phyloP scores from a whole-genome alignment of 108 stramenopile genomes.

The Nitzschia sp. region DNA sequence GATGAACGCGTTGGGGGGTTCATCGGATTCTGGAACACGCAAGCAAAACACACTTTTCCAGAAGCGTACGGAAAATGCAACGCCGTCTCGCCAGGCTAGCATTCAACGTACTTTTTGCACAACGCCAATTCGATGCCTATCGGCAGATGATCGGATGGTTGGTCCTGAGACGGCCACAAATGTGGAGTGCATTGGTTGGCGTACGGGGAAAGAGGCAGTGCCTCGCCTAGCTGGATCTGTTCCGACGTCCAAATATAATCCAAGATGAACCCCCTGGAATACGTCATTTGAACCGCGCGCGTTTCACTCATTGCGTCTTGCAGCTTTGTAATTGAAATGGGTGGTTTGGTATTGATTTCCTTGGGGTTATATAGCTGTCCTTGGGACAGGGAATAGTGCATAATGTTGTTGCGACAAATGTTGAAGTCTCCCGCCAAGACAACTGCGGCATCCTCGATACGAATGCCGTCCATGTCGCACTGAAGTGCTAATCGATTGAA shows the following conservation, averaged over 20 bases:
- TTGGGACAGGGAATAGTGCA: conserved; percentile 29
- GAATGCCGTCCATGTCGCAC: conserved; percentile 15
- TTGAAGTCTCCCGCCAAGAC: conserved; percentile 53
- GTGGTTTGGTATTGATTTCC: conserved; percentile 3
- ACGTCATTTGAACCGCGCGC: conserved; percentile 18
- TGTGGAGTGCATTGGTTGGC: conserved; percentile 8
- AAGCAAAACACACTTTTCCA: conserved; percentile 25
- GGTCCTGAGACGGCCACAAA: conserved; percentile 39
- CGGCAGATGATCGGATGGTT: conserved; percentile 53
- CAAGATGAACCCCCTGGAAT: conserved; percentile 25
- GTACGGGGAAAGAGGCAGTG: conserved; percentile 16
- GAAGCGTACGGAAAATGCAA: conserved; percentile 23
- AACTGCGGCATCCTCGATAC: conserved; percentile 21
- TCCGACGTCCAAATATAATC: conserved; percentile 50
- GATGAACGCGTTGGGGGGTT: conserved; percentile 19
- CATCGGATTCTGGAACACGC: conserved; percentile 2
- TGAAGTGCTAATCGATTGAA: conserved; percentile 38
- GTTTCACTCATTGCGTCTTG: conserved; percentile 12
- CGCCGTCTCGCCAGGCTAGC: not conserved
- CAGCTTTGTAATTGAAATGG: conserved; percentile 5
- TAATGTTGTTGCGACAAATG: conserved; percentile 30
- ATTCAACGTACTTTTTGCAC: not conserved
- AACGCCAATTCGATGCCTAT: conserved; percentile 32
- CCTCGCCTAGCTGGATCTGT: conserved; percentile 13
- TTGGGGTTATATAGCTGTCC: conserved; percentile 9